Conservation (phyloP, 257 asterid genomes). For the Plantago major region DNA sequence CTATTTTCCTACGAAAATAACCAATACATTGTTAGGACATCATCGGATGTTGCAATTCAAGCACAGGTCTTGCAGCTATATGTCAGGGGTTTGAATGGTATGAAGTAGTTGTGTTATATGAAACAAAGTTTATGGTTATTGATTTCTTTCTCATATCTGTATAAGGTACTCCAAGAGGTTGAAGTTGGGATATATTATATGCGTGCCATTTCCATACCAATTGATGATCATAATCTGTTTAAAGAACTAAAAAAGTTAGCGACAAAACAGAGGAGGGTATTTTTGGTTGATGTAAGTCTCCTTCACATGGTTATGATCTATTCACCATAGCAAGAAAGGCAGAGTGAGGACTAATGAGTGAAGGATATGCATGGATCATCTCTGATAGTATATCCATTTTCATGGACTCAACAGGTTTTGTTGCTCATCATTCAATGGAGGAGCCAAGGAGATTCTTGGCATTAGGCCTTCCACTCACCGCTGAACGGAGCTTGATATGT, state of each 20-base stretch:
- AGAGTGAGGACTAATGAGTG: conserved; percentile 39
- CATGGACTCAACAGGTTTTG: too few relatives aligned
- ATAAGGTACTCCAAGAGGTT: not conserved
- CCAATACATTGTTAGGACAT: conserved; percentile 17
- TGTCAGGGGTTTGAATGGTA: conserved; percentile 35
- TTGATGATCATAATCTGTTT: conserved; percentile 12
- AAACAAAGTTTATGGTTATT: conserved; percentile 27
- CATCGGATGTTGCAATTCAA: conserved; percentile 22
- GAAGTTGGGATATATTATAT: too few relatives aligned
- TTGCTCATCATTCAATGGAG: conserved; percentile 45
- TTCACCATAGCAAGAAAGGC: conserved; percentile 30
- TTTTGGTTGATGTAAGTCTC: not conserved
- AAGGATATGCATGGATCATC: conserved; percentile 52
- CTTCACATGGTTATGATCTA: conserved; percentile 27
- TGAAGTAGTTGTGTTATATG: conserved; percentile 31
- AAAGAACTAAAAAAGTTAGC: conserved; percentile 16
- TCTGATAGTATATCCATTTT: conserved; percentile 42
- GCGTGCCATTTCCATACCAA: conserved; percentile 23
- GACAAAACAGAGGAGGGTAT: not conserved
- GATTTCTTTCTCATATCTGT: conserved; percentile 23
- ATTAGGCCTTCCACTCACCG: conserved; percentile 36
- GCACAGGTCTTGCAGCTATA: conserved; percentile 30
- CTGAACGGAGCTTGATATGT: conserved; percentile 32
- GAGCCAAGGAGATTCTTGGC: conserved; percentile 41
- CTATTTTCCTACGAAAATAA: not conserved